A percentile compares a stretch with the other conserved stretches of the same genome.
These are phyloP conservation scores for Claviceps paspali DNA, from an alignment of 2,329 filamentous ascomycete genomes.

Conservation along the genomic window DNA sequence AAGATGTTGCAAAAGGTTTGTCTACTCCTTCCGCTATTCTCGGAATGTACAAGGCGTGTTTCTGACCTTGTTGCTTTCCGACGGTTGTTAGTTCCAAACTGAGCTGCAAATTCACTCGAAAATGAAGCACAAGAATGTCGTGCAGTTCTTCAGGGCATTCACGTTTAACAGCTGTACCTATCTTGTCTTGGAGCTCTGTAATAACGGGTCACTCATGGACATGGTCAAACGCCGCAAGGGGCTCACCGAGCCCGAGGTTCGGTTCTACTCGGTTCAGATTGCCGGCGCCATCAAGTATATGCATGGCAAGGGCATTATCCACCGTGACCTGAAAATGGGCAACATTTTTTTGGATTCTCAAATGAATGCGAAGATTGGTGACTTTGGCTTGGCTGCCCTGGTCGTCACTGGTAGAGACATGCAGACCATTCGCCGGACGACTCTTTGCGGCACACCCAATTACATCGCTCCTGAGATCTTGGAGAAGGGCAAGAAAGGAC, in stretches of 20 bases:
- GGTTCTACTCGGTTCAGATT: slow-evolving; percentile 87
- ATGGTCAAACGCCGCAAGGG: slow-evolving; percentile 89
- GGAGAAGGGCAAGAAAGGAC: slow-evolving; percentile 83
- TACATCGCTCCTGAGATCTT: slow-evolving; percentile 96
- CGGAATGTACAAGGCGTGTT: not conserved
- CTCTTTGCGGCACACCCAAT: slow-evolving; percentile 91
- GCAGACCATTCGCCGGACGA: slow-evolving; percentile 70
- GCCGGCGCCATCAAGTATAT: slow-evolving; percentile 97
- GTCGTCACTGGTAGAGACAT: slow-evolving; percentile 84
- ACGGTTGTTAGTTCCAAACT: slow-evolving; percentile 42
- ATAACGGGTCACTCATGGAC: slow-evolving; percentile 92
- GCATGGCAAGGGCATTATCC: slow-evolving; percentile 88
- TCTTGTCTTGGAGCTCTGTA: slow-evolving; percentile 84
- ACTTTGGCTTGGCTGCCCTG: slow-evolving; percentile 88
- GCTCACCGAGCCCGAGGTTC: slow-evolving; percentile 83
- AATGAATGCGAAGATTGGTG: slow-evolving; percentile 97
- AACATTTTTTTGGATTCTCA: slow-evolving; percentile 88
- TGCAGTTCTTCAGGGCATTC: slow-evolving; percentile 89
- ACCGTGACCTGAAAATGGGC: slow-evolving; percentile 93
- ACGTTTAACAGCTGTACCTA: slow-evolving; percentile 82
- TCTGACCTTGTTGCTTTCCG: not conserved
- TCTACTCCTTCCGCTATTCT: not conserved
- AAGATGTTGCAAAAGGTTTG: slow-evolving; percentile 74
- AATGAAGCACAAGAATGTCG: slow-evolving; percentile 89
- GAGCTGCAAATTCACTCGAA: slow-evolving; percentile 98